phyloP scores from a whole-genome alignment of 176 grass and related monocot species.

The Secale cereale region DNA sequence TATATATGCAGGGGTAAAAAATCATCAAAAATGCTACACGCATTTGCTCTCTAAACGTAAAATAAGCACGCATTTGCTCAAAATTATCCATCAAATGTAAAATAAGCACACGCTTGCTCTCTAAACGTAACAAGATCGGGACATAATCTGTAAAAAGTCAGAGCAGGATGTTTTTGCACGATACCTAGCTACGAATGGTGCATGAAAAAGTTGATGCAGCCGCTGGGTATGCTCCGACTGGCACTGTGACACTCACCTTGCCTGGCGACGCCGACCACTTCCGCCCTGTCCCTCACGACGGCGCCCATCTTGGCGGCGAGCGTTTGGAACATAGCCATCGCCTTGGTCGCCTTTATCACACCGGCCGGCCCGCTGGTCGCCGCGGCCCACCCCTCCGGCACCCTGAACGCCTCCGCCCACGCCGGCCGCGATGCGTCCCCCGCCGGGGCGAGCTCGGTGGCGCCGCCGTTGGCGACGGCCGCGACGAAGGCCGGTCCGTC shows the following conservation, averaged over 20 bases:
- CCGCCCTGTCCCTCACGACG: slow-evolving; percentile 48
- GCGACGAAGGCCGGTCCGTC: background rate
- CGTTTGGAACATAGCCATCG: slow-evolving; percentile 89
- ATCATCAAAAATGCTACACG: too few species aligned
- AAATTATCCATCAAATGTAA: too few species aligned
- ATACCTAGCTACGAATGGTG: background rate
- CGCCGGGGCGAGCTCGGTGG: background rate
- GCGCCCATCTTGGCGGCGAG: slow-evolving; percentile 53
- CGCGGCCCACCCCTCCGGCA: slow-evolving; percentile 59
- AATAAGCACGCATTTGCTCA: too few species aligned
- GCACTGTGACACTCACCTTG: slow-evolving; percentile 12
- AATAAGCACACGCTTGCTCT: too few species aligned
- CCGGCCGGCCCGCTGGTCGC: slow-evolving; percentile 40
- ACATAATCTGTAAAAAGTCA: too few species aligned
- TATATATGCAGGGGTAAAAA: too few species aligned
- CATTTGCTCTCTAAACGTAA: too few species aligned
- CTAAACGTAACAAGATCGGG: too few species aligned
- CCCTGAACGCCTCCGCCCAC: slow-evolving; percentile 42
- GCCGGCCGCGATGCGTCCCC: background rate
- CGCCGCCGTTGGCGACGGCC: slow-evolving; percentile 14
- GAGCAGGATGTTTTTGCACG: background rate
- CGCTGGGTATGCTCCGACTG: too few species aligned
- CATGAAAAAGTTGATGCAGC: background rate
- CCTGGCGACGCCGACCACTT: slow-evolving; percentile 53
- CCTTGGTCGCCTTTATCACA: slow-evolving; percentile 82